Conservation (phyloP, 2,329 filamentous ascomycete species). For the Ophiostoma ips region DNA sequence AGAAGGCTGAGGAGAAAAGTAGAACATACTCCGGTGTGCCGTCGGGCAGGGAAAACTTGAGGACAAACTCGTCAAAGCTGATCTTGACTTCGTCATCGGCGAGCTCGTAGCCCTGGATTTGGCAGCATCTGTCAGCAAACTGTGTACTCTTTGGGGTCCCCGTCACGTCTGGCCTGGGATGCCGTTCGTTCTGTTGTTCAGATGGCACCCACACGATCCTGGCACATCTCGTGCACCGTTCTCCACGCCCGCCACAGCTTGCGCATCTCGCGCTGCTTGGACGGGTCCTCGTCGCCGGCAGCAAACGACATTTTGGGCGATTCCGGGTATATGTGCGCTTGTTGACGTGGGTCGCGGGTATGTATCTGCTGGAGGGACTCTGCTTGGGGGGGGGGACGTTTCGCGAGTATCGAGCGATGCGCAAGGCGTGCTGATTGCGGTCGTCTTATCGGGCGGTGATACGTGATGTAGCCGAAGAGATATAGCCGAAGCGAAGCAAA, state of each 20-base stretch:
- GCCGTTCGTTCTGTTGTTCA: background rate
- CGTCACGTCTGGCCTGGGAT: background rate
- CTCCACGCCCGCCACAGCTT: slow-evolving; percentile 88
- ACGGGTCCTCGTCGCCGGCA: slow-evolving; percentile 16
- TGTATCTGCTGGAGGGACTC: no score
- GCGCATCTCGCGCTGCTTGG: slow-evolving; percentile 38
- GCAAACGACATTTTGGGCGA: slow-evolving; percentile 7
- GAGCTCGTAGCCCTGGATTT: slow-evolving; percentile 72
- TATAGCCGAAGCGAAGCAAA: no score
- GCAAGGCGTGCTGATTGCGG: background rate
- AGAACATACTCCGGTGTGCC: slow-evolving; percentile 54
- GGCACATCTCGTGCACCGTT: slow-evolving; percentile 90
- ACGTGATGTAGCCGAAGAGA: no score
- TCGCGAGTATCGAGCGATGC: background rate
- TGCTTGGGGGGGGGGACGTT: background rate
- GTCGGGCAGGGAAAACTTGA: slow-evolving; percentile 55
- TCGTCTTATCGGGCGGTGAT: no score
- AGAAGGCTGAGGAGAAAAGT: background rate
- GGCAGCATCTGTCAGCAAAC: background rate
- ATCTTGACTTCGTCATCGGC: slow-evolving; percentile 81
- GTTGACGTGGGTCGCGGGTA: background rate
- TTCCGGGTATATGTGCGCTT: background rate
- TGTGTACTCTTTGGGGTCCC: background rate
- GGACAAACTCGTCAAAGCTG: slow-evolving; percentile 66
- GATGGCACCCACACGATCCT: slow-evolving; percentile 56